Evolutionary conservation across 768 basidiomycete species (phyloP), one percentile per base, ranked within the genome.

Genomic region (Vishniacozyma victoriae): DNA sequence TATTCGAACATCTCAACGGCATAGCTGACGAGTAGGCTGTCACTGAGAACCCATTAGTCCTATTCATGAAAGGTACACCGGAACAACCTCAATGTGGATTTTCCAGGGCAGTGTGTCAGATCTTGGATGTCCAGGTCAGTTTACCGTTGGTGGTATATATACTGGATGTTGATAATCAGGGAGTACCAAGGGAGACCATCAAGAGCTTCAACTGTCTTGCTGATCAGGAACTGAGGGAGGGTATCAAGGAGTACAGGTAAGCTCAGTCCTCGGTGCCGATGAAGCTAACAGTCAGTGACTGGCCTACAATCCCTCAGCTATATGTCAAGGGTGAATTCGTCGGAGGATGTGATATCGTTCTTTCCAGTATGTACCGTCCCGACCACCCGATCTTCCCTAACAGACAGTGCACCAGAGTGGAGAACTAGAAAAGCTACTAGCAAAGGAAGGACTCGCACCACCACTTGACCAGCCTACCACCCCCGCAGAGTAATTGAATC

Each of bases 51-150:
- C 91, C 91, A 0, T 79, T 97, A 5, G 95, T 99, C 1, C 76
- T 97, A 4, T 97, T 99, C 76, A 97, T 99, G 93, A 99, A 99
- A 70, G 95, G 95, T 9, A 89, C 85, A 14, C 89, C 87, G 0
- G 78, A 82, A 19, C 68, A 76, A 5, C 93, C 93, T 1, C 83
- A 90, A 61, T 97, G 93, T 53, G 93, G 93, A 12, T 99, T 97
- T 79, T 95, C 91, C 15, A 80, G 93, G 42, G 93, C 93, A 0
- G 90, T 85, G 0, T 79, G 90, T 24, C 92, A 96, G 70, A 82
- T 96, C 39, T 78, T 99, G 42, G 87, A 88, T 43, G 73, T 76
- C 4, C 72, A 75, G 44, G 71, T 69, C 36, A 53, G 67, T 49
- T 5, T 5, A 18, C 37, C 5, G 15, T 48, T 41, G 11, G n/a